Base-by-base conservation (phyloP, 805 yeast species). In the Scheffersomyces spartinae region DNA sequence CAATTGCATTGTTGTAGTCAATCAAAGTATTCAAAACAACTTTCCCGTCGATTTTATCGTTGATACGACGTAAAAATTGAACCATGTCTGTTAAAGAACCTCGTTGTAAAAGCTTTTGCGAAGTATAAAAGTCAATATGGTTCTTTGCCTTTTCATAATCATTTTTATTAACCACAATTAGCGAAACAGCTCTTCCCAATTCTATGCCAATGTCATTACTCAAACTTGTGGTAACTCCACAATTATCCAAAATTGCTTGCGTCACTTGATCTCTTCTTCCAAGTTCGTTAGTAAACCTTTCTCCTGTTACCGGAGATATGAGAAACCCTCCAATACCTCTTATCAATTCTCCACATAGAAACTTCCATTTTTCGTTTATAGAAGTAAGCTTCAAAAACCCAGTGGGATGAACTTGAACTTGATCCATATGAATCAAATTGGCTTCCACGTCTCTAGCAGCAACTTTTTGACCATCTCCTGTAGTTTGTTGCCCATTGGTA, bases 321-420 rank as follows among this genome's bases (percentile, higher is more conserved):
- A 72, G 39, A 5, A 72, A 49, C 18, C 76, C 78, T 16, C 80
- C 80, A 22, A 67, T 50, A 1, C 76, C 78, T 43, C 80, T 52
- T 4, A 72, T 38, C 1, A 74, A 61, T 35, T 72, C 80, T 6
- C 76, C 78, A 34, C 76, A 74, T 9, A 72, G 43, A 34, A 71
- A 62, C 42, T 71, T 71, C 65, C 66, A 63, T 27, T 53, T 56
- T 26, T 46, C 55, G 4, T 40, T 37, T 13, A 52, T 53, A 19
- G 64, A 56, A 11, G 43, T 44, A 8, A 57, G 56, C 26, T 66
- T 66, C 18, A 71, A 49, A 42, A 71, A 71, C 2, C 78, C 78
- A 2, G 78, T 72, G 21, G 79, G 79, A 39, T 72, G 78, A 7
- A 72, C 58, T 45, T 72, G 80, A 12, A 72, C 48, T 36, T 71